Conservation (phyloP, 441 rosid genomes). For the Daphne laureola region DNA sequence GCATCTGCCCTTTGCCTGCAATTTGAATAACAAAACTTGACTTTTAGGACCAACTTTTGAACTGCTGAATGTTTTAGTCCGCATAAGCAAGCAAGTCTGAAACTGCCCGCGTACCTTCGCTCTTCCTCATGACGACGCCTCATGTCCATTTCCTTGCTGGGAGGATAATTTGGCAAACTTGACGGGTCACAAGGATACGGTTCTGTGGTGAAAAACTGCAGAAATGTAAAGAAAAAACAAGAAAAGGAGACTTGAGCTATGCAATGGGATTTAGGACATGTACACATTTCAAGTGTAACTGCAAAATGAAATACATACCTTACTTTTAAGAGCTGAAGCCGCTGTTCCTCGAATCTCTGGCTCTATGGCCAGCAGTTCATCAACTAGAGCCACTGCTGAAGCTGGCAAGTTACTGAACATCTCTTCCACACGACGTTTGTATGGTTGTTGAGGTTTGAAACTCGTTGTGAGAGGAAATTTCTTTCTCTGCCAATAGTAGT, state of each 20-base stretch:
- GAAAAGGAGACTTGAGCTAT: neutral
- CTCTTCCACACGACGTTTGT: constrained; percentile 46
- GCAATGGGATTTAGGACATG: too few relatives aligned
- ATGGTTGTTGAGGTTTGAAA: constrained; percentile 74
- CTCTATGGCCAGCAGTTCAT: constrained; percentile 64
- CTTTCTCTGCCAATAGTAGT: constrained; percentile 63
- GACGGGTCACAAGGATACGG: constrained; percentile 62
- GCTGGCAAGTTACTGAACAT: constrained; percentile 54
- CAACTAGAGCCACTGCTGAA: constrained; percentile 54
- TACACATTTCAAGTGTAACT: neutral
- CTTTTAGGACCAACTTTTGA: too few relatives aligned
- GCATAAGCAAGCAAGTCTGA: neutral
- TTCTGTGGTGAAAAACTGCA: constrained; percentile 55
- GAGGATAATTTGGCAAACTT: constrained; percentile 59
- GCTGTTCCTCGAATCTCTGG: constrained; percentile 63
- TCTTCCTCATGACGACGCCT: constrained; percentile 56
- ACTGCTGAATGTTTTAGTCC: neutral
- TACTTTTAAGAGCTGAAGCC: constrained; percentile 49
- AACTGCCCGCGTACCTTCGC: constrained; percentile 36
- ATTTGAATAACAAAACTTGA: constrained; percentile 4
- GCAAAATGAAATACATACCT: constrained; percentile 34
- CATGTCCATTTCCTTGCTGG: constrained; percentile 73
- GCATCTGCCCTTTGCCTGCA: constrained; percentile 53
- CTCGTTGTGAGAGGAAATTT: constrained; percentile 63
- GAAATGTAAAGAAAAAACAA: constrained; percentile 3